Conservation (phyloP, 768 basidiomycete species). For the Macrolepiota albuminosa region DNA sequence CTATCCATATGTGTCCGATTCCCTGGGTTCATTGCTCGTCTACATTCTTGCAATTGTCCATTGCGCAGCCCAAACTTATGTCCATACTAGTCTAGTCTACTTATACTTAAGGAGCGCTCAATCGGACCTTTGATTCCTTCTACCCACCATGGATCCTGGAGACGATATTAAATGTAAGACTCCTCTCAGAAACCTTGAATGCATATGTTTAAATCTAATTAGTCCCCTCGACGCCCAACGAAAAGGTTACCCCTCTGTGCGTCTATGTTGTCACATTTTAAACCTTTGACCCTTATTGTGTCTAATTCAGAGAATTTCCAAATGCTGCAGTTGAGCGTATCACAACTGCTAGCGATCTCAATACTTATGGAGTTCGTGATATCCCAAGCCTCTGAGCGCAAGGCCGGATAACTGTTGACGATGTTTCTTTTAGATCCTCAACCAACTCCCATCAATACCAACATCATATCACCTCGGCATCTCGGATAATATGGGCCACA, state of each 20-base stretch:
- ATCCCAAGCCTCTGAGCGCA: background rate
- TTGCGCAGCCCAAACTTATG: background rate
- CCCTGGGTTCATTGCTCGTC: background rate
- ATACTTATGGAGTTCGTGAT: constrained; percentile 12
- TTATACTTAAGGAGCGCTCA: background rate
- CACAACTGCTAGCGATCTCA: constrained; percentile 7
- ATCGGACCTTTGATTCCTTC: background rate
- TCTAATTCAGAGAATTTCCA: background rate
- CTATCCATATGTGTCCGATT: background rate
- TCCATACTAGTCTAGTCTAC: background rate
- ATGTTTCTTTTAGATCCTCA: constrained; percentile 6
- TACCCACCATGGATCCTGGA: constrained; percentile 7
- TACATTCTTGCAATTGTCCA: background rate
- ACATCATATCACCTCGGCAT: constrained; percentile 12
- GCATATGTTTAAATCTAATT: constrained; percentile 1
- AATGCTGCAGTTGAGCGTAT: constrained; percentile 10
- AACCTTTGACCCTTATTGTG: background rate
- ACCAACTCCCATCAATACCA: constrained; percentile 9
- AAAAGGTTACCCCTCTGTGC: constrained; percentile 11
- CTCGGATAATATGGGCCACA: constrained; percentile 5
- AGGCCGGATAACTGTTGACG: background rate
- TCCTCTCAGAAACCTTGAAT: background rate
- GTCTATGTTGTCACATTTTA: background rate
- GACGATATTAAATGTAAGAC: constrained; percentile 9
- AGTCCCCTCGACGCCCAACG: constrained; percentile 14